Evolutionary conservation across 305 asterid species (phyloP), one percentile per base, ranked within the genome.

Genomic region (Fraxinus latifolia): DNA sequence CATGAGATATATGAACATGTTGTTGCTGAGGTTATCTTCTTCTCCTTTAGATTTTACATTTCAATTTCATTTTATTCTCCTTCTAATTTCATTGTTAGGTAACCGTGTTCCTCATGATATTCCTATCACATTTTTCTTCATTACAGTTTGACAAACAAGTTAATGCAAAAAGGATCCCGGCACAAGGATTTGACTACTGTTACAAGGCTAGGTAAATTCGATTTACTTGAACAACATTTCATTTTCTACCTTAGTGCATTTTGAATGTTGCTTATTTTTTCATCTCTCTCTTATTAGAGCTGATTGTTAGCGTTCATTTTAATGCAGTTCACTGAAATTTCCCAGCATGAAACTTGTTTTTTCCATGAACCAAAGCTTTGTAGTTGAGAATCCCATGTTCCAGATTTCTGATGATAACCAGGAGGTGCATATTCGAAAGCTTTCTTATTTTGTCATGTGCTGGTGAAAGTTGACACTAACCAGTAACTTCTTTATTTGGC

Each of bases 361-460:
- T 81, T 74, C 94, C 50, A 73, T 60, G 83, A 92, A 94, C 84
- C 94, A 94, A 84, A 94, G 91, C 86, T 90, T 94, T 84, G 83
- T 79, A 80, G 81, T 94, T 74, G 88, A 86, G 88, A 84, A 90
- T 80, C 92, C 92, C 36, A 81, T 88, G 85, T 86, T 94, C 83
- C 89, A 82, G 27, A 74, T 86, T 73, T 75, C 77, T 32, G 91
- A 84, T 81, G 85, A 83, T 79, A 39, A 39, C 4, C 50, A 39
- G 15, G 86, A 90, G 97, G 98, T 91, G 76, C 53, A 73, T 83
- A 19, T 73, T 82, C 79, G n/a, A 44, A 62, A 50, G 21, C 65
- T 80, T 67, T 39, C 33, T 80, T 55, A 47, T 78, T 72, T 53
- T 11, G n/a, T 73, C 77, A 19, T 37, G 55, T 76, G 67, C 72